Conservation (phyloP, 495 filamentous ascomycete genomes). For the Ramalina peruviana region DNA sequence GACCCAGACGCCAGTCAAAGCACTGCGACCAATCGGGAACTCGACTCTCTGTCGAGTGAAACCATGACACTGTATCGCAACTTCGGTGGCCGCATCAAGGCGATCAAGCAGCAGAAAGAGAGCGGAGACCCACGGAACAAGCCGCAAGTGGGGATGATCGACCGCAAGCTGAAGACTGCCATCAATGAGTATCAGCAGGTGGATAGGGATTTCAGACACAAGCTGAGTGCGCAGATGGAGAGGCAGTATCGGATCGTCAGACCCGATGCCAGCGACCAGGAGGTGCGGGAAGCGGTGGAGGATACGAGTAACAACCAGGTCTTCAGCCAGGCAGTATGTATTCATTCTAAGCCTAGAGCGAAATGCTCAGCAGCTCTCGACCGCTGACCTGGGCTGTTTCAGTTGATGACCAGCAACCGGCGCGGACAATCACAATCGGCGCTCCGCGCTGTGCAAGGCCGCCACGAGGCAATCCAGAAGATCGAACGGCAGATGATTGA, state of each 20-base stretch:
- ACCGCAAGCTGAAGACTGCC: constrained; percentile 61
- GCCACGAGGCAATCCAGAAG: constrained; percentile 80
- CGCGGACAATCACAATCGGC: constrained; percentile 66
- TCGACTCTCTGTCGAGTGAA: constrained; percentile 47
- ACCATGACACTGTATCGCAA: constrained; percentile 70
- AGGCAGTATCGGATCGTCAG: constrained; percentile 82
- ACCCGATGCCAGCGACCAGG: constrained; percentile 68
- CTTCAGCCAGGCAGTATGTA: constrained; percentile 67
- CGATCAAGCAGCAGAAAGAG: constrained; percentile 66
- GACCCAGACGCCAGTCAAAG: constrained; percentile 41
- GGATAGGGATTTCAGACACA: constrained; percentile 62
- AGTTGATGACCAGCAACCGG: constrained; percentile 52
- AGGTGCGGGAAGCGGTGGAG: constrained; percentile 64
- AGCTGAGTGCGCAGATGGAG: constrained; percentile 66
- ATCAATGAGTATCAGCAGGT: constrained; percentile 67
- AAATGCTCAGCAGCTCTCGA: constrained; percentile 6
- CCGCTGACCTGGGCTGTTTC: neutral
- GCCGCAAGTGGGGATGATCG: constrained; percentile 64
- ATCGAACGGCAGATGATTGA: constrained; percentile 82
- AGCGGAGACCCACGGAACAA: constrained; percentile 52
- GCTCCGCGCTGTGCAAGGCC: constrained; percentile 60
- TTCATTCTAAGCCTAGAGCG: neutral
- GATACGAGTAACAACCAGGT: constrained; percentile 53
- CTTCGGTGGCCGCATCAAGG: constrained; percentile 58
- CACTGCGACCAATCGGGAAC: constrained; percentile 37